A percentile compares a stretch with the other conserved stretches of the same genome.
Conservation (phyloP, 2,329 filamentous ascomycete genomes). For the Lachnellula arida region DNA sequence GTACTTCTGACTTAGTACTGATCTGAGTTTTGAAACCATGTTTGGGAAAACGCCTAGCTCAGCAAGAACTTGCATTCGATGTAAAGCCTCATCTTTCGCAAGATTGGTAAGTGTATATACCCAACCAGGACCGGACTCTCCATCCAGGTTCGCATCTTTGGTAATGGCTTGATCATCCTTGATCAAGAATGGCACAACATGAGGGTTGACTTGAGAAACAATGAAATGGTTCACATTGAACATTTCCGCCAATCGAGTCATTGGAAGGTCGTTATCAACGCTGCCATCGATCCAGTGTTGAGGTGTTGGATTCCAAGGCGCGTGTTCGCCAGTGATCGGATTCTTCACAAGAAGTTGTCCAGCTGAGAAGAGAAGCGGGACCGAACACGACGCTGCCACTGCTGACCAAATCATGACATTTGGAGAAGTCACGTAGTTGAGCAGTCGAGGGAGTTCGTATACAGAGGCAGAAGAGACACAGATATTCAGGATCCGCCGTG, state of each 20-base stretch:
- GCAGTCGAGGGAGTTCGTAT: constrained; percentile 77
- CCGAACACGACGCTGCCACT: constrained; percentile 91
- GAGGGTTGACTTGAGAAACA: constrained; percentile 93
- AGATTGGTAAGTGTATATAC: constrained; percentile 64
- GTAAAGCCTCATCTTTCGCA: constrained; percentile 73
- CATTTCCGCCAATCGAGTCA: constrained; percentile 85
- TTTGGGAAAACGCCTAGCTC: constrained; percentile 80
- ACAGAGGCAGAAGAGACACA: constrained; percentile 84
- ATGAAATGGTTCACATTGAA: constrained; percentile 99
- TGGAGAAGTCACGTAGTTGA: constrained; percentile 91
- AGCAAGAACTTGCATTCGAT: constrained; percentile 73
- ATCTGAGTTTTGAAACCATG: constrained; percentile 69
- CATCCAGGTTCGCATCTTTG: constrained; percentile 34
- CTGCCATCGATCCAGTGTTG: constrained; percentile 92
- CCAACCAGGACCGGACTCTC: constrained; percentile 42
- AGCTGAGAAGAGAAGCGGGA: constrained; percentile 79
- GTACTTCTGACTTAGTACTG: constrained; percentile 84
- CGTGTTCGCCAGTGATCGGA: constrained; percentile 68
- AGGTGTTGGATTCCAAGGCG: constrained; percentile 80
- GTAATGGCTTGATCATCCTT: constrained; percentile 58
- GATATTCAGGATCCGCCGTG: constrained; percentile 85
- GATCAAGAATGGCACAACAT: constrained; percentile 80
- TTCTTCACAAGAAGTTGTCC: constrained; percentile 80
- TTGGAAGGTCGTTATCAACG: constrained; percentile 89
- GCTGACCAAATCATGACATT: constrained; percentile 97